A percentile compares a stretch with the other conserved stretches of the same genome.
Conservation (phyloP, 768 basidiomycete species). For the Termitomyces sp. region DNA sequence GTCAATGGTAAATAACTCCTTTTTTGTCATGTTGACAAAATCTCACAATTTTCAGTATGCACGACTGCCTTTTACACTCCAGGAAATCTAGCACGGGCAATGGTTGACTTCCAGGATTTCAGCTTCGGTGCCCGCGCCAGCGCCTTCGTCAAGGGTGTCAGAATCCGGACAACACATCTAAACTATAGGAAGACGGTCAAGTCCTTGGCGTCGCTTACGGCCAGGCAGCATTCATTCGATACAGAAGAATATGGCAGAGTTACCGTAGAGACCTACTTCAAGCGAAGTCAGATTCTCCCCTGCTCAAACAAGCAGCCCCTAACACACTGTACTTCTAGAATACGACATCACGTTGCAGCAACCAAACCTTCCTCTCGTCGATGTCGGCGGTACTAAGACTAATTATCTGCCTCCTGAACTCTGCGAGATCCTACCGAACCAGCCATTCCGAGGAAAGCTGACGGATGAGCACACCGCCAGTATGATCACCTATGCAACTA, state of each 20-base stretch:
- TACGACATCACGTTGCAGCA: constrained; percentile 50
- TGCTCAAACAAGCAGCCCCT: constrained; percentile 27
- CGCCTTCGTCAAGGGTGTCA: constrained; percentile 63
- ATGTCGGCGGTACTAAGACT: constrained; percentile 48
- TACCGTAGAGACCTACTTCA: constrained; percentile 67
- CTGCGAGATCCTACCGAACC: constrained; percentile 66
- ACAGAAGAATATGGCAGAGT: constrained; percentile 53
- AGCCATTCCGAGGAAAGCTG: constrained; percentile 68
- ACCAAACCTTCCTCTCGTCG: constrained; percentile 53
- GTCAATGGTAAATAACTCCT: constrained; percentile 44
- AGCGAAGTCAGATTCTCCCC: constrained; percentile 46
- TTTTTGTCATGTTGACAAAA: constrained; percentile 30
- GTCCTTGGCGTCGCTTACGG: constrained; percentile 41
- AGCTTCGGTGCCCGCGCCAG: constrained; percentile 57
- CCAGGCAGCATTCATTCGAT: constrained; percentile 48
- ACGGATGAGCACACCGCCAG: constrained; percentile 62
- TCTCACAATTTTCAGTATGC: constrained; percentile 32
- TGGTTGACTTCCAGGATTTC: constrained; percentile 47
- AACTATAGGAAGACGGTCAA: constrained; percentile 76
- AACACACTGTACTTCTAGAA: constrained; percentile 36
- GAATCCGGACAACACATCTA: constrained; percentile 65
- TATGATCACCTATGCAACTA: constrained; percentile 74
- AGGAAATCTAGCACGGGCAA: constrained; percentile 62
- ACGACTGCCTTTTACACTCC: constrained; percentile 59
- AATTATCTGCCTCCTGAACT: constrained; percentile 66